These are phyloP conservation scores for Hypoxylon sp. DNA, from an alignment of 2,329 filamentous ascomycete species.

Conservation along the genomic window DNA sequence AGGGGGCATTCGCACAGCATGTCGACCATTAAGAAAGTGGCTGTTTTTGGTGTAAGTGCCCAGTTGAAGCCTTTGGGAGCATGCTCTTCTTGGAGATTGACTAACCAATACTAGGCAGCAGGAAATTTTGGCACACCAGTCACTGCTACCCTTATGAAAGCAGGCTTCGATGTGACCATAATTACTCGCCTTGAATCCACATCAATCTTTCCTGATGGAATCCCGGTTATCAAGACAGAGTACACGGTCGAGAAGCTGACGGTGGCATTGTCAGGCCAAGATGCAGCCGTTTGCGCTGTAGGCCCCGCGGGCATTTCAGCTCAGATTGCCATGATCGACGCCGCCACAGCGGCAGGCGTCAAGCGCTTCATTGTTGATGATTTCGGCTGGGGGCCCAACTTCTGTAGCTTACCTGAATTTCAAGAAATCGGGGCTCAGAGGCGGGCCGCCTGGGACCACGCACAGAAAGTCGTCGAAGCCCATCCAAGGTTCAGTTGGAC, in stretches of 20 bases:
- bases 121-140: conserved; percentile 53
- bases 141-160: conserved; percentile 46
- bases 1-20: conserved; percentile 23
- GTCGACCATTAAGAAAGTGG: conserved; percentile 47
- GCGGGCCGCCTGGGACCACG: conserved; percentile 46
- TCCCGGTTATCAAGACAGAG: conserved; percentile 43
- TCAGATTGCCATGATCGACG: conserved; percentile 50
- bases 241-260: conserved; percentile 47
- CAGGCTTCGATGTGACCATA: conserved; percentile 49
- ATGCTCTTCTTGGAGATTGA: background rate
- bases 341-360: conserved; percentile 52
- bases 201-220: conserved; percentile 43
- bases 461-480: conserved; percentile 39
- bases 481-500: conserved; percentile 51
- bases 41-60: conserved; percentile 50
- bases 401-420: conserved; percentile 49
- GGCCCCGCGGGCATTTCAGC: conserved; percentile 44
- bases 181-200: conserved; percentile 46
- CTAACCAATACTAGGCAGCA: conserved; percentile 41
- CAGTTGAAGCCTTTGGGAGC: background rate
- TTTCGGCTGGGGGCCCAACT: conserved; percentile 52
- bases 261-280: conserved; percentile 48
- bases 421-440: conserved; percentile 41
- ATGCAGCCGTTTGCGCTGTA: conserved; percentile 50
- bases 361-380: conserved; percentile 53